Percentiles rank a stretch among this genome's conserved stretches.
Evolutionary conservation across 768 basidiomycete species (phyloP).

Genomic region (Hygrophorus pudorinus): DNA sequence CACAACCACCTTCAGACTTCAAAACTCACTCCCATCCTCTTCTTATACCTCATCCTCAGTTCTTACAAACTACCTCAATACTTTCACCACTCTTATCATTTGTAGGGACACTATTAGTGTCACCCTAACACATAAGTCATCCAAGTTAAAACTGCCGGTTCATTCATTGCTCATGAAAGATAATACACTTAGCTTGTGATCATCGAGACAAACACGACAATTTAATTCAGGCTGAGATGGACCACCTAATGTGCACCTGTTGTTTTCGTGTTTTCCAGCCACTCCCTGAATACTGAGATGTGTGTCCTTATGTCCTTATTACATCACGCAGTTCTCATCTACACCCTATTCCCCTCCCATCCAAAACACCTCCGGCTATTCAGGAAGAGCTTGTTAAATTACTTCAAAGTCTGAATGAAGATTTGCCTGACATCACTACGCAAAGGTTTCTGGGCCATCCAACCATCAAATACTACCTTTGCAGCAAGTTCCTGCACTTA

Average conservation of each 20-base stretch:
- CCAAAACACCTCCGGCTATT: no score
- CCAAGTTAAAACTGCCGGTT: background rate
- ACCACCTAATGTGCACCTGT: slow-evolving; percentile 7
- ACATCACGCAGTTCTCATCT: slow-evolving; percentile 7
- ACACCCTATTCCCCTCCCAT: slow-evolving; percentile 15
- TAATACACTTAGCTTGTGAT: slow-evolving; percentile 10
- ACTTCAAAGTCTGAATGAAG: slow-evolving; percentile 5
- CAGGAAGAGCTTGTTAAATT: slow-evolving; percentile 7
- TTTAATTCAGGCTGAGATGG: slow-evolving; percentile 9
- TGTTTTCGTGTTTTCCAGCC: slow-evolving; percentile 10
- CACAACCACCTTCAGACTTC: no score
- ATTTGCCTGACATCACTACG: slow-evolving; percentile 17
- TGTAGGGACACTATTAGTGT: no score
- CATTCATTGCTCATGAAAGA: no score
- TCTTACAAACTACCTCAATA: no score
- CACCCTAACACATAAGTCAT: no score
- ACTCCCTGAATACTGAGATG: background rate
- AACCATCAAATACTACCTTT: slow-evolving; percentile 9
- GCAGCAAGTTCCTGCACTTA: background rate
- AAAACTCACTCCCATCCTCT: no score
- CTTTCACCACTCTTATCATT: no score
- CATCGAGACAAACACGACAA: slow-evolving; percentile 6
- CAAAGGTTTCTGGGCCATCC: slow-evolving; percentile 16
- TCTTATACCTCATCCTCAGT: no score
- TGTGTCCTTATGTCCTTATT: slow-evolving; percentile 12